These are phyloP conservation scores for Entonaema liquescens DNA, from an alignment of 495 filamentous ascomycete genomes.

Conservation along the genomic window DNA sequence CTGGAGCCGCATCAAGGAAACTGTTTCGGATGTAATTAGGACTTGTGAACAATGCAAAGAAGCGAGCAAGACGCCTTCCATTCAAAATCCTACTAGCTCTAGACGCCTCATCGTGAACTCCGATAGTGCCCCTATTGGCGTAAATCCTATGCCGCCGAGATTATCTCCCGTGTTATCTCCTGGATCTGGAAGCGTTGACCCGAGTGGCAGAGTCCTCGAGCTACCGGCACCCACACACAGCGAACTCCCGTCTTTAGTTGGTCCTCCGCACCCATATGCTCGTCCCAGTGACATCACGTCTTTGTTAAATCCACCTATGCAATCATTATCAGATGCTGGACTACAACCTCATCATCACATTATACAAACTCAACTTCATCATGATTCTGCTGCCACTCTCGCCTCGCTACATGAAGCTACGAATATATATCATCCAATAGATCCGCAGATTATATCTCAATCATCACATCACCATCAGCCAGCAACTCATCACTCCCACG, in stretches of 20 bases:
- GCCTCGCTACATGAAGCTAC: constrained; percentile 38
- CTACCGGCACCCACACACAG: constrained; percentile 35
- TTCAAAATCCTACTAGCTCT: constrained; percentile 25
- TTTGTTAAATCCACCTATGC: constrained; percentile 41
- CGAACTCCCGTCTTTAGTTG: constrained; percentile 39
- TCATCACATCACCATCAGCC: constrained; percentile 36
- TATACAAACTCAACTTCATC: constrained; percentile 41
- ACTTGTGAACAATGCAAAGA: constrained; percentile 94
- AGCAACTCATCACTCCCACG: constrained; percentile 29
- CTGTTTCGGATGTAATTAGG: constrained; percentile 91
- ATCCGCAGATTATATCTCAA: constrained; percentile 61
- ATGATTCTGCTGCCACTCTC: constrained; percentile 42
- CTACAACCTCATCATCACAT: constrained; percentile 44
- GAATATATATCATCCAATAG: constrained; percentile 57
- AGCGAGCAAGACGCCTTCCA: constrained; percentile 62
- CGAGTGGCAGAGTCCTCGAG: constrained; percentile 39
- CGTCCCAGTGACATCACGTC: constrained; percentile 51
- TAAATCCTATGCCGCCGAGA: constrained; percentile 26
- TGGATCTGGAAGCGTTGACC: constrained; percentile 32
- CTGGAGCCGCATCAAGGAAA: constrained; percentile 99
- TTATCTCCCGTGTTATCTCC: constrained; percentile 31
- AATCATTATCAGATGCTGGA: constrained; percentile 42
- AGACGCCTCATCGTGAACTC: constrained; percentile 38
- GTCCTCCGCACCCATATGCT: constrained; percentile 45
- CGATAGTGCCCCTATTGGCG: not conserved